Base-by-base conservation (phyloP, 2,329 filamentous ascomycete genomes). In the Fusarium ramigenum region DNA sequence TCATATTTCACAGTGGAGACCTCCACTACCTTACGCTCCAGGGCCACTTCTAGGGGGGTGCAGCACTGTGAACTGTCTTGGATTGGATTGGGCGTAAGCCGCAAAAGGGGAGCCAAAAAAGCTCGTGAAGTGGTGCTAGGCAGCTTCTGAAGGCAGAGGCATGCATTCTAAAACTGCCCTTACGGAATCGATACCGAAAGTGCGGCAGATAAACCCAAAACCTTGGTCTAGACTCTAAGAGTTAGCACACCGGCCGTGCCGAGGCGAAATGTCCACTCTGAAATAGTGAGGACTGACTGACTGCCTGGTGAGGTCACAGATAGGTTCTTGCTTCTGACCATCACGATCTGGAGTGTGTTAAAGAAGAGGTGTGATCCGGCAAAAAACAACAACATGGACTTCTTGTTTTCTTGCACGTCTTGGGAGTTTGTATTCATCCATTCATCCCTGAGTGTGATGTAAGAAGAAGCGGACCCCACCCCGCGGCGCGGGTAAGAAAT, bases 121-220 rank as follows among this genome's bases (percentile, higher is more conserved):
- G 64, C 60, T 70, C 60, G 66, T 66, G 66, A 74, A 44, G 49
- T 54, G 46, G 54, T 52, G 37, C 42, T 42, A 54, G 50, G 34
- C 19, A 54, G 34, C 50, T 42, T 30, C 36, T 54, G 25, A 40
- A 54, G 50, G 8, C 56, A 44, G 42, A 44, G 42, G 59, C 54
- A 42, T 44, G 71, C 40, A 54, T 63, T 59, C 58, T 50, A 44
- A 69, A 66, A 62, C 64, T 75, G 60, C 50, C 75, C 64, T 46
- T 75, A 76, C 75, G 74, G 76, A 73, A 78, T 52, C 64, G 60
- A 64, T 77, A 76, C 76, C 76, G 76, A 78, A 57, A 59, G 57
- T 32, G 62, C 70, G 54, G 70, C 71, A 73, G 71, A 74, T 73
- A 74, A 74, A 73, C 59, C 67, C 66, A 72, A 74, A 74, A 72